Percentiles rank a stretch among this genome's conserved stretches.
Conservation (phyloP, 495 filamentous ascomycete genomes). For the Penicillium crystallinum region DNA sequence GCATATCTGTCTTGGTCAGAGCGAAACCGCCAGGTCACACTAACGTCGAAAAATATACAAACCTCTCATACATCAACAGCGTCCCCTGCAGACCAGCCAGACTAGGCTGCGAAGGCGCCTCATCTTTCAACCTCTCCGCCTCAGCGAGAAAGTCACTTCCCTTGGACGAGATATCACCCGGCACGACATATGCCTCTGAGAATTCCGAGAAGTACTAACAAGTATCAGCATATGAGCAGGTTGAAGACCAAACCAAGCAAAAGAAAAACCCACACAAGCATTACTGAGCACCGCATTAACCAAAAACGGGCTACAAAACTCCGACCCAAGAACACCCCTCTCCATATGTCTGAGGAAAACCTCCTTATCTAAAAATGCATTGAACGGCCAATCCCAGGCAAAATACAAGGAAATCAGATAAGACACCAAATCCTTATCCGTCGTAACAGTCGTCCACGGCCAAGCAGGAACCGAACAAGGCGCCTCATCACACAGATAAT, state of each 20-base stretch:
- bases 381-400: constrained; percentile 51
- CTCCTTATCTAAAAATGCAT: constrained; percentile 41
- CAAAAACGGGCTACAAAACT: constrained; percentile 49
- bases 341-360: constrained; percentile 48
- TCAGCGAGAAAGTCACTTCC: constrained; percentile 40
- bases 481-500: constrained; percentile 39
- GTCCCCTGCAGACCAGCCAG: constrained; percentile 38
- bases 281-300: constrained; percentile 51
- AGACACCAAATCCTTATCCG: constrained; percentile 47
- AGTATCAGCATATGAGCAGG: neutral
- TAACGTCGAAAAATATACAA: neutral
- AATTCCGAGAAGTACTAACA: constrained; percentile 43
- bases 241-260: neutral
- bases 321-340: constrained; percentile 19
- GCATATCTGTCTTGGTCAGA: constrained; percentile 27
- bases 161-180: constrained; percentile 40
- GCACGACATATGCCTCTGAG: constrained; percentile 38
- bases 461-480: constrained; percentile 39
- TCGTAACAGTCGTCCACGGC: constrained; percentile 50
- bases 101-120: constrained; percentile 23
- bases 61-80: constrained; percentile 41
- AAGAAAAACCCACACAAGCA: constrained; percentile 39
- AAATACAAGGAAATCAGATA: constrained; percentile 51
- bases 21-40: neutral
- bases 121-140: constrained; percentile 31